These are phyloP conservation scores for Mycena filopes DNA, from an alignment of 768 basidiomycete species.

Conservation along the genomic window DNA sequence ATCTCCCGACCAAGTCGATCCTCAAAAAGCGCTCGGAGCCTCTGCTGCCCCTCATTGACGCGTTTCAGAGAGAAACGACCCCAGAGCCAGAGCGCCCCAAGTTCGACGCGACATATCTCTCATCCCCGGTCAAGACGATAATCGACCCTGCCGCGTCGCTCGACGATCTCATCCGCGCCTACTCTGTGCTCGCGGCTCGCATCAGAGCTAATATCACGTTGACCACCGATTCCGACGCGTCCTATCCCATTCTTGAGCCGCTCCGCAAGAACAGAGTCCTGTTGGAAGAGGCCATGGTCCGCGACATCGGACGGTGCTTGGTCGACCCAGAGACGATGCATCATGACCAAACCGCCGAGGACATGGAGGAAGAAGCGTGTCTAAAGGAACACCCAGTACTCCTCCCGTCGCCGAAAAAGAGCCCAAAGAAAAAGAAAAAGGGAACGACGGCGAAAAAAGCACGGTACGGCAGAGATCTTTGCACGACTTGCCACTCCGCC, in stretches of 20 bases:
- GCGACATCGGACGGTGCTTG: constrained; percentile 75
- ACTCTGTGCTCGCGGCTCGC: constrained; percentile 75
- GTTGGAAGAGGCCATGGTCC: constrained; percentile 68
- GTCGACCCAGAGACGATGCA: constrained; percentile 60
- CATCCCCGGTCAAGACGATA: constrained; percentile 71
- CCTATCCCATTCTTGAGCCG: constrained; percentile 80
- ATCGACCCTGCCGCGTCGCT: constrained; percentile 59
- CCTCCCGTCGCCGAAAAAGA: constrained; percentile 77
- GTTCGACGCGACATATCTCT: constrained; percentile 69
- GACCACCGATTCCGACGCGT: constrained; percentile 64
- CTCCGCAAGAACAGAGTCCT: constrained; percentile 62
- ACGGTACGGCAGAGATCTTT: constrained; percentile 83
- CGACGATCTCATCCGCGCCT: constrained; percentile 76
- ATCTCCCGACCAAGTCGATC: constrained; percentile 71
- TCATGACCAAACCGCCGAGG: constrained; percentile 31
- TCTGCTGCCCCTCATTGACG: constrained; percentile 53
- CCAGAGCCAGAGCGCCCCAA: constrained; percentile 83
- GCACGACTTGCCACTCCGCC: constrained; percentile 76
- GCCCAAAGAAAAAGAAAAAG: constrained; percentile 71
- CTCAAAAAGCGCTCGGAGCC: constrained; percentile 64
- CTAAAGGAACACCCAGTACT: constrained; percentile 42
- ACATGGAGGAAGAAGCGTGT: constrained; percentile 37
- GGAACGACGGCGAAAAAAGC: constrained; percentile 84
- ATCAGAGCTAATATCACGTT: constrained; percentile 59
- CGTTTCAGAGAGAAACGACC: constrained; percentile 67